Evolutionary conservation across 495 filamentous ascomycete species (phyloP), one percentile per base, ranked within the genome.

Genomic region (Pyrenopolyporus hunteri): DNA sequence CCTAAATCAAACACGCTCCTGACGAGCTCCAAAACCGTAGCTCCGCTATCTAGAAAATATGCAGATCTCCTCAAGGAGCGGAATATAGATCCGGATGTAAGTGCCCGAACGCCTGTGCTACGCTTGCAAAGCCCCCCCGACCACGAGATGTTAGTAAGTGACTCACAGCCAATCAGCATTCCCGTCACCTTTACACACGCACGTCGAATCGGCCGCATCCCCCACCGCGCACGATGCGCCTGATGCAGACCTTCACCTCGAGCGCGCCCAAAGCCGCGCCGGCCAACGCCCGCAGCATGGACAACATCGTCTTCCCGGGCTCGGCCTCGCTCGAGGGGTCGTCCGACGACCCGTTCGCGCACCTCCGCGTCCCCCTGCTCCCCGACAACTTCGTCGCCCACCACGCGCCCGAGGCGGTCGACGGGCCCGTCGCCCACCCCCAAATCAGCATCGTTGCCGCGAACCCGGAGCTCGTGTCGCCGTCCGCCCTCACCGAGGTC

Each of bases 211-310:
- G 64, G 11, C 70, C 64, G 32, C 66, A 73, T 6, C 71, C 73
- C 6, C 66, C 63, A 32, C 67, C 64, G 37, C 70, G 68, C 57
- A 72, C 56, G 3, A 54, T 76, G 62, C 78, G 74, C 53, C 63
- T 81, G 52, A 81, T 81, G 78, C 78, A 81, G 62, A 78, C 74
- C 64, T 81, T 81, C 66, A 71, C 65, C 59, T 74, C 74, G 33
- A 76, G 72, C n/a, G 69, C 76, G 6, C 66, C 77, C 3, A 56
- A 55, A 19, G 63, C 70, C 22, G 40, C 61, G 14, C 22, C 26
- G 20, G 49, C 47, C 36, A 23, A 66, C 52, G 39, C 65, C 49
- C 54, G 37, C 39, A 70, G 70, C 32, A 70, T 80, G 52, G 78
- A 80, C 71, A 65, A 60, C 54, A 61, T 70, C 42, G 54, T 77